Evolutionary conservation across 106 monocot genomes (phyloP), one percentile per base, ranked within the genome.

Genomic region (Dactylorhiza incarnata): DNA sequence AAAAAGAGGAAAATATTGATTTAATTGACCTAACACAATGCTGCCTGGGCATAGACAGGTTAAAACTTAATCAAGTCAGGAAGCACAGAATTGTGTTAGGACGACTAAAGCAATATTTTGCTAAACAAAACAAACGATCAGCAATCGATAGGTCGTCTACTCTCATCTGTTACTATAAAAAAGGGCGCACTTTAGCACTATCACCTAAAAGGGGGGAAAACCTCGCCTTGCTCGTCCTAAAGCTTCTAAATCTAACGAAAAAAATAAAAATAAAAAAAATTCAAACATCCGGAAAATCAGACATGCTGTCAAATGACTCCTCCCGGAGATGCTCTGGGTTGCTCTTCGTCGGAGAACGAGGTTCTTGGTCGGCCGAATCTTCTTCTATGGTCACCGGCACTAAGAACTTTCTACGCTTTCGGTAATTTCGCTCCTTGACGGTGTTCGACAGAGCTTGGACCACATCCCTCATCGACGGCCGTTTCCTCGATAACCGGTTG

Each of bases 391-490:
- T 26, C 2, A 72, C 23, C n/a, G 73, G 53, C 17, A 78, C 16
- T 8, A 45, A 80, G 69, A 59, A 81, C 17, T 66, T 73, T 48
- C 77, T 82, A 9, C 72, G 71, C 66, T 77, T 85, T 48, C 74
- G 82, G 53, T 59, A 83, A n/a, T 76, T 74, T 26, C 76, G 75
- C 19, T 16, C 66, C 13, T 85, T 89, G 45, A 80, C 43, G 3
- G 84, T 77, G 45, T 74, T 66, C 9, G 80, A 82, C 58, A 92
- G 72, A 19, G 81, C 76, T 70, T 90, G 95, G 47, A 95, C 92
- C 1, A 93, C 81, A 46, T 90, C 88, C 76, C 92, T 76, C 92
- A 95, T 95, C 23, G 86, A 76, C 5, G 95, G 92, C 19, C 95
- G 80, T 59, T 85, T 90, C 68, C 81, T 84, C 1, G 90, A 83